Evolutionary conservation across 495 filamentous ascomycete genomes (phyloP).

Genomic region (Penicillium angulare): DNA sequence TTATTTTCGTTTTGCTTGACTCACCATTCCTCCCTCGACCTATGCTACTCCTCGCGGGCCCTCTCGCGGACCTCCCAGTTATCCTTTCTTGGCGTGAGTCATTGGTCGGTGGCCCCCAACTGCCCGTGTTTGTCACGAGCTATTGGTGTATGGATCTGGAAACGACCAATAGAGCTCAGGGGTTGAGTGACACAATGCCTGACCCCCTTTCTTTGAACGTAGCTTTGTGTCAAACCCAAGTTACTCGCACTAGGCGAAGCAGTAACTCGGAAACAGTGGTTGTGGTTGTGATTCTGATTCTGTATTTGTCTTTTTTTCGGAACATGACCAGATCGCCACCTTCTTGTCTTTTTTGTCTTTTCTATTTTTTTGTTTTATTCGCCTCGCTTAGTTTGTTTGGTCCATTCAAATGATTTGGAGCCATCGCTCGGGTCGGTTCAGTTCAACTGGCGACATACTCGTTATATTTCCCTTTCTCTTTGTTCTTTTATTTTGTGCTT

Average conservation of each 20-base stretch:
- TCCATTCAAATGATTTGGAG: slow-evolving; percentile 9
- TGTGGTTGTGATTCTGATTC: slow-evolving; percentile 2
- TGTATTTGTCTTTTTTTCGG: not conserved
- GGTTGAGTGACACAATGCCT: not conserved
- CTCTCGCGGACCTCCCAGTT: too few relatives aligned
- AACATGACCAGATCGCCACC: not conserved
- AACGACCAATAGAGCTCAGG: not conserved
- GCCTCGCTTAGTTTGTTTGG: slow-evolving; percentile 14
- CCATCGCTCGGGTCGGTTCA: slow-evolving; percentile 4
- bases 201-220: not conserved
- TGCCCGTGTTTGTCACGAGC: too few relatives aligned
- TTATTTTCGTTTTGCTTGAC: slow-evolving; percentile 11
- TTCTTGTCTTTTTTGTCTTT: slow-evolving; percentile 1
- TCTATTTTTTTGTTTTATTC: slow-evolving; percentile 1
- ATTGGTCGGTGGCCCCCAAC: slow-evolving; percentile 2
- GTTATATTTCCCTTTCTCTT: slow-evolving; percentile 15
- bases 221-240: slow-evolving; percentile 9
- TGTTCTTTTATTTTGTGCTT: slow-evolving; percentile 7
- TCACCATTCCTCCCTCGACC: slow-evolving; percentile 6
- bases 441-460: slow-evolving; percentile 3
- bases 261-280: not conserved
- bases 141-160: not conserved
- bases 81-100: slow-evolving; percentile 8
- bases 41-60: too few relatives aligned
- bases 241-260: slow-evolving; percentile 1